Percentiles rank a stretch among this genome's conserved stretches.
These are phyloP conservation scores for Rubia peregrina DNA, from an alignment of 305 asterid genomes.

Conservation along the genomic window DNA sequence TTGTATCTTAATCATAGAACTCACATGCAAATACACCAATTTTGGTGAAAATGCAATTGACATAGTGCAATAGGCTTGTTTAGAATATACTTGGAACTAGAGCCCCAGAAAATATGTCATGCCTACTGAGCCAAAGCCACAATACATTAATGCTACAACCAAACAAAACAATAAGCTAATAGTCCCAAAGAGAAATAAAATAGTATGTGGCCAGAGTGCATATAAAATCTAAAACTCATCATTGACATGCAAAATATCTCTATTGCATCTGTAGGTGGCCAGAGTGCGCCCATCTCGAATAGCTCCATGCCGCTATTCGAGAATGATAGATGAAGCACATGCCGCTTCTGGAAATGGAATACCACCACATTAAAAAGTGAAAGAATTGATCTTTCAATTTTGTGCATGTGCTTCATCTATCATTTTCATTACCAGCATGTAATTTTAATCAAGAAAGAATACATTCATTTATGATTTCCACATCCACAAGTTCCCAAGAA, in stretches of 20 bases:
- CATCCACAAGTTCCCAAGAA: neutral
- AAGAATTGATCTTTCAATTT: conserved; percentile 83
- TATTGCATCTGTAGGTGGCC: conserved; percentile 59
- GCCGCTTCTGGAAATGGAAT: conserved; percentile 94
- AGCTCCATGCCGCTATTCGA: too few relatives aligned
- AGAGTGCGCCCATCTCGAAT: conserved; percentile 81
- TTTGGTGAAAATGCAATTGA: conserved; percentile 1
- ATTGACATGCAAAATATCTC: conserved; percentile 61
- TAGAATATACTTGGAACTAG: neutral
- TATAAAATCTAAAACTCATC: conserved; percentile 39
- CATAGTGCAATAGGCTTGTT: neutral
- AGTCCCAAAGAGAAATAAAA: neutral
- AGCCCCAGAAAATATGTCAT: neutral
- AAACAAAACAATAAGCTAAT: neutral
- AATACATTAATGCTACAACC: neutral
- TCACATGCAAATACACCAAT: conserved; percentile 45
- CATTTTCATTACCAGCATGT: conserved; percentile 99
- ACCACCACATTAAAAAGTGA: conserved; percentile 86
- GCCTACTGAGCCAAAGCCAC: neutral
- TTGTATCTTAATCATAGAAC: conserved; percentile 79
- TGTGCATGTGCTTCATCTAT: conserved; percentile 63
- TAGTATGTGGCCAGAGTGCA: too few relatives aligned
- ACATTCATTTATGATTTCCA: neutral
- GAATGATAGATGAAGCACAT: too few relatives aligned
- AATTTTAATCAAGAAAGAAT: conserved; percentile 42